Evolutionary conservation across 805 yeast genomes (phyloP).

Genomic region (Sugiyamaella mastotermitis): DNA sequence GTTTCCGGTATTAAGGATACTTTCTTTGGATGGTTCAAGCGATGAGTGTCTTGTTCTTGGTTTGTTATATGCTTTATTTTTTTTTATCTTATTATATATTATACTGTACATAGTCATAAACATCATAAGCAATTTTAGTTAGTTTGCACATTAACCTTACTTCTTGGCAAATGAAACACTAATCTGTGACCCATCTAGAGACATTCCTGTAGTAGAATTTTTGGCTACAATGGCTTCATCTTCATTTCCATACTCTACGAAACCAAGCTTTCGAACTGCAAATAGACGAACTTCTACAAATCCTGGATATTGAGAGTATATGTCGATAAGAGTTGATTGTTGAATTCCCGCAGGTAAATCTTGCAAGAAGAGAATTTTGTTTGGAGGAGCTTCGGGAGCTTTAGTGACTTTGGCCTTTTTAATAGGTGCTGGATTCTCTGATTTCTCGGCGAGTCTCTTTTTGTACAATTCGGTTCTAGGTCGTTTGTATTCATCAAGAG

Average conservation of each 20-base stretch:
- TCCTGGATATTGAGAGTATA: conserved; percentile 52
- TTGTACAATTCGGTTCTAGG: conserved; percentile 16
- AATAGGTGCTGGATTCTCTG: not conserved
- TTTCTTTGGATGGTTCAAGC: conserved; percentile 48
- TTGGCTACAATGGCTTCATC: conserved; percentile 42
- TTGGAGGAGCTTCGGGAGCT: conserved; percentile 46
- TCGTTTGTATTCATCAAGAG: conserved; percentile 22
- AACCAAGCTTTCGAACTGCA: conserved; percentile 62
- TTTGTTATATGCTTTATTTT: too few species aligned
- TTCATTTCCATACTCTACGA: conserved; percentile 68
- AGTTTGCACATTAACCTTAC: conserved; percentile 13
- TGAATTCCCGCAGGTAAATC: conserved; percentile 45
- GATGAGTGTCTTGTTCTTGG: conserved; percentile 1
- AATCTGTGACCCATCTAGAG: conserved; percentile 22
- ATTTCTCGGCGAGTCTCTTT: conserved; percentile 5
- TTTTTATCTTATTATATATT: too few species aligned
- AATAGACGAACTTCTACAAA: conserved; percentile 64
- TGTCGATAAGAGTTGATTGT: conserved; percentile 35
- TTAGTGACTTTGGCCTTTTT: conserved; percentile 1
- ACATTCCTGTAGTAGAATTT: conserved; percentile 24
- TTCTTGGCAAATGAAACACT: conserved; percentile 31
- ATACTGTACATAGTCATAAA: conserved; percentile 7
- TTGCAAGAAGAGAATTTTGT: conserved; percentile 63
- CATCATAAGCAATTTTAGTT: not conserved
- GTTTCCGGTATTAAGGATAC: conserved; percentile 67